These are phyloP conservation scores for Cutaneotrichosporon spelunceum DNA, from an alignment of 1,284 basidiomycete species.

Conservation along the genomic window DNA sequence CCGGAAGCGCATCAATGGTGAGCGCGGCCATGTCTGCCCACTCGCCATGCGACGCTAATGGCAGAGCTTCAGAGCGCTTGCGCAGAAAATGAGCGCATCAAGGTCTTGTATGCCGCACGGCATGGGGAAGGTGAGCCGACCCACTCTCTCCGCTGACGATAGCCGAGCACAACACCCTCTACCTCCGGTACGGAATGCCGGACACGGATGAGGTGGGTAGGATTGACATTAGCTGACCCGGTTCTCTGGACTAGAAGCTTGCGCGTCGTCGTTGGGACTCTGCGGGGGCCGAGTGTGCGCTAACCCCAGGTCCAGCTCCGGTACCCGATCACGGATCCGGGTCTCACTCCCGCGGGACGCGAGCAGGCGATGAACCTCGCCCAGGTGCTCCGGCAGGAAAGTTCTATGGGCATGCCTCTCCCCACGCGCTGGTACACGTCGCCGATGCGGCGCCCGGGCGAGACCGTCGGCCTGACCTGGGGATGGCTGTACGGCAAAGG, in stretches of 20 bases:
- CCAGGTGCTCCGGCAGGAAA: slow-evolving; percentile 27
- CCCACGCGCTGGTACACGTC: slow-evolving; percentile 34
- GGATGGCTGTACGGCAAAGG: slow-evolving; percentile 26
- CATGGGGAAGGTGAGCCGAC: slow-evolving; percentile 36
- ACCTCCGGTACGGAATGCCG: slow-evolving; percentile 23
- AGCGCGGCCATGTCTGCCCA: background rate
- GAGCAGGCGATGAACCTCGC: slow-evolving; percentile 29
- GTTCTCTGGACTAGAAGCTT: no score
- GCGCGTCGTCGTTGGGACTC: background rate
- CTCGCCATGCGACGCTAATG: background rate
- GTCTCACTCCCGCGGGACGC: slow-evolving; percentile 28
- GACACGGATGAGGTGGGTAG: slow-evolving; percentile 20
- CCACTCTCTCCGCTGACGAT: background rate
- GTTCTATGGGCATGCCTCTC: slow-evolving; percentile 30
- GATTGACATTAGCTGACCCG: background rate
- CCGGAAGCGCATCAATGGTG: slow-evolving; percentile 25
- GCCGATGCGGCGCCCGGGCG: slow-evolving; percentile 35
- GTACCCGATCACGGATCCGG: slow-evolving; percentile 32
- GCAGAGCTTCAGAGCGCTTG: slow-evolving; percentile 26
- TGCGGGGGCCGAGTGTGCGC: background rate
- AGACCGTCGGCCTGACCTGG: slow-evolving; percentile 39
- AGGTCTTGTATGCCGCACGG: slow-evolving; percentile 36
- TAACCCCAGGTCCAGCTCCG: slow-evolving; percentile 23
- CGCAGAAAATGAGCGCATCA: slow-evolving; percentile 27
- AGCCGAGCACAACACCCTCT: slow-evolving; percentile 38